Evolutionary conservation across 164 flowering plant genomes (phyloP).

Genomic region (Vitis labrusca): DNA sequence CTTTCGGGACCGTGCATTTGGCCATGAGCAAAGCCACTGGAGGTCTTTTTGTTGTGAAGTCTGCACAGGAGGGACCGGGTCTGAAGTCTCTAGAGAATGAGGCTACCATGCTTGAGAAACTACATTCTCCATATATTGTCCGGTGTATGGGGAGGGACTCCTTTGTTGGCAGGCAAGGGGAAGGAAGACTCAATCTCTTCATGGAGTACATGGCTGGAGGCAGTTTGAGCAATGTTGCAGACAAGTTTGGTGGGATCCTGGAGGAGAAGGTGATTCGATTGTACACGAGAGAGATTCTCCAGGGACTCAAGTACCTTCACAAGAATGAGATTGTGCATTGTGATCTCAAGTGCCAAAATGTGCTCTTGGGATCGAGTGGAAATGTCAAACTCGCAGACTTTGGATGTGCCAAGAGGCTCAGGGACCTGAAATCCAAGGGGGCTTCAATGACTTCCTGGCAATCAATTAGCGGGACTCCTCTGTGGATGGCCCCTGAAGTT

Average conservation of each 20-base stretch:
- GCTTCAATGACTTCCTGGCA: background rate
- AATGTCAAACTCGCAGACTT: conserved; percentile 56
- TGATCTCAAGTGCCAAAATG: conserved; percentile 64
- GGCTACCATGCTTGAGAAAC: conserved; percentile 38
- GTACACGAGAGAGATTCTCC: conserved; percentile 47
- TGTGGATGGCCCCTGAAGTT: conserved; percentile 79
- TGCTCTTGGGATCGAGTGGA: conserved; percentile 49
- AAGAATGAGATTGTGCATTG: conserved; percentile 50
- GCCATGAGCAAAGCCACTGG: conserved; percentile 53
- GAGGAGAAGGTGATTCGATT: conserved; percentile 46
- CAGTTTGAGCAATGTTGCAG: conserved; percentile 36
- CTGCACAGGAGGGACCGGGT: conserved; percentile 34
- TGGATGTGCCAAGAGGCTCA: conserved; percentile 44
- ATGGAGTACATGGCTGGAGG: conserved; percentile 74
- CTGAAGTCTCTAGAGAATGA: conserved; percentile 38
- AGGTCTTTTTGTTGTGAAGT: conserved; percentile 49
- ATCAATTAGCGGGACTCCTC: conserved; percentile 50
- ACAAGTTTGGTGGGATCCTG: conserved; percentile 45
- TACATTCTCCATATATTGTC: conserved; percentile 46
- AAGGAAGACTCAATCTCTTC: conserved; percentile 31
- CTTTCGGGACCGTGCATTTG: conserved; percentile 51
- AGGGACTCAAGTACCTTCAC: conserved; percentile 50
- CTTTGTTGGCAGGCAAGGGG: conserved; percentile 17
- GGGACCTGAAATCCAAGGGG: conserved; percentile 6
- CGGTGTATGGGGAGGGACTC: conserved; percentile 38